Evolutionary conservation across 306 rosid genomes (phyloP), one percentile per base, ranked within the genome.

Genomic region (Cicer pinnatifidum): DNA sequence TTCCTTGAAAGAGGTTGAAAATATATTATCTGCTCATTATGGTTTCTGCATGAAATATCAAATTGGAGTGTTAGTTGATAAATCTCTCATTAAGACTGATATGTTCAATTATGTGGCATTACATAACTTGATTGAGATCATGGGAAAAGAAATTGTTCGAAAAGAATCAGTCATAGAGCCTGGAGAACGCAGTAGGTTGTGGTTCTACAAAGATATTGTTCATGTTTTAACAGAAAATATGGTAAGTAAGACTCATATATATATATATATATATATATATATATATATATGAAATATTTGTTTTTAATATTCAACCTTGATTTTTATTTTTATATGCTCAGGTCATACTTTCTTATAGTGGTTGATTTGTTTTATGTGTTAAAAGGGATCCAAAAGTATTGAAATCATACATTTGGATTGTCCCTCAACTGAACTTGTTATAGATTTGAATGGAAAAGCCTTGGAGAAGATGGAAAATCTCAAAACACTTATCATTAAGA

Each of bases 181-280:
- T 38, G 79, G 16, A 12, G 17, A 50, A 9, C 53, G 64, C 0
- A 75, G 64, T 39, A 63, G 79, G 64, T 75, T 75, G 12, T 75
- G 72, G 72, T 12, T 12, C 1, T 15, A 0, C 0, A 2, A 75
- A 4, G 79, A 63, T 51, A 16, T 69, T 35, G 0, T 51, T 69
- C 16, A 69, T 0, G 48, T 69, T 9, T 51, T 69, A 9, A 7
- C 50, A 41, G 6, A 48, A 3, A 41, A 78, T 39, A 15, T 0
- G 40, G 75, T 77, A 0, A 35, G 77, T 78, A 10, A 35, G 47
- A 6, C 2, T 35, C 0, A 28, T 73, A 23, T 57, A 0, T 1
- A 39, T 53, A 17, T 17, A 17, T n/a, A n/a, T n/a, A 28, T 73
- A 23, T 57, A 0, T 1, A 39, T 53, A 20, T 20, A 20, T 17